These are phyloP conservation scores for Marvania coccoides DNA, from an alignment of 139 green algal genomes.

Conservation along the genomic window DNA sequence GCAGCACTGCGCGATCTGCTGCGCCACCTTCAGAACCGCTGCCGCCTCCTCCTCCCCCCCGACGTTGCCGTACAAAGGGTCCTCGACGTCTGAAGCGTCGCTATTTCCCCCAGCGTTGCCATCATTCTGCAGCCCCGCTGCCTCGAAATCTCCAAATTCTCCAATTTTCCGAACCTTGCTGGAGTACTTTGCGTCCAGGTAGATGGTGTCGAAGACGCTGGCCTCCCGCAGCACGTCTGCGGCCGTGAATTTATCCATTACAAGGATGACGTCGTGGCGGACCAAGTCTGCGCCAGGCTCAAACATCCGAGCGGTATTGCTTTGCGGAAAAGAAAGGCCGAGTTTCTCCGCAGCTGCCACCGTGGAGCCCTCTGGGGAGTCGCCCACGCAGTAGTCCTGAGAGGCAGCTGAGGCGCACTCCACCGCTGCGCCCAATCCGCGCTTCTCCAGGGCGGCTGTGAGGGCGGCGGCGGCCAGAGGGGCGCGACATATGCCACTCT, in stretches of 20 bases:
- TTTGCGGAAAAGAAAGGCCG: constrained; percentile 24
- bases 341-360: constrained; percentile 18
- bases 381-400: constrained; percentile 66
- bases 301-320: constrained; percentile 35
- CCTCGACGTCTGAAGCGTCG: constrained; percentile 53
- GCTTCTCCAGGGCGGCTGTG: constrained; percentile 21
- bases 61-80: constrained; percentile 75
- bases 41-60: constrained; percentile 45
- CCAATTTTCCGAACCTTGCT: constrained; percentile 59
- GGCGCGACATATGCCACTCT: constrained; percentile 68
- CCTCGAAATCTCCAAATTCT: constrained; percentile 37
- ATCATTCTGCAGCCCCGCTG: too few relatives aligned
- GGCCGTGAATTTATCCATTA: constrained; percentile 82
- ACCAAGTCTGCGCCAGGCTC: constrained; percentile 56
- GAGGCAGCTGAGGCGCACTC: neutral
- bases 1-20: constrained; percentile 15
- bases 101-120: neutral
- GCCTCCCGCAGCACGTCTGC: constrained; percentile 78
- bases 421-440: constrained; percentile 11
- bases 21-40: constrained; percentile 16
- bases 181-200: constrained; percentile 39
- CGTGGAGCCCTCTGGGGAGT: constrained; percentile 38
- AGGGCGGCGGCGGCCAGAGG: constrained; percentile 58
- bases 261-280: constrained; percentile 59
- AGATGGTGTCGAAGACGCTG: constrained; percentile 65